Evolutionary conservation across 1,139 yeast species (phyloP), one percentile per base, ranked within the genome.

Genomic region (Wickerhamomyces sp.): DNA sequence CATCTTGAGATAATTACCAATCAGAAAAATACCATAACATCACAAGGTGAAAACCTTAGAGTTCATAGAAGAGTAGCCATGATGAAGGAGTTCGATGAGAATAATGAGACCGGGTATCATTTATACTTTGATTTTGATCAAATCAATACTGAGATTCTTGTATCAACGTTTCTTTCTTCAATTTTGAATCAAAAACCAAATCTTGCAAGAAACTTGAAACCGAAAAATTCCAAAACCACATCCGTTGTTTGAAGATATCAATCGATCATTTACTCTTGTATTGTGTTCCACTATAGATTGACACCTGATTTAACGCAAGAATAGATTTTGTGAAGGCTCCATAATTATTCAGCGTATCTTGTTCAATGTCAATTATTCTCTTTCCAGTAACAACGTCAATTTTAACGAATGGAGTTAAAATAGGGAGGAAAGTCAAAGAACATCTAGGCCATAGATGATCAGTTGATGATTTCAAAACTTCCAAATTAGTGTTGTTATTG

Each of bases 371-470:
- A 26, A 63, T 53, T 5, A 60, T 52, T 30, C 66, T 46, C 25
- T 44, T 47, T 2, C 46, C 50, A 16, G 61, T 60, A 2, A 60
- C 62, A 4, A 64, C 61, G 37, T 66, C 65, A 11, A 51, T 39
- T 31, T 55, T 60, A 2, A 59, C 59, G 5, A 47, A 37, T 1
- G 63, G 54, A 0, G 62, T 49, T n/a, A 64, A 13, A 1, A 64
- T 38, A 1, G 69, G 69, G 16, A 64, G 36, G 20, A 57, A 46
- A 1, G 65, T 59, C 2, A 61, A 42, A 9, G 57, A 41, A 37
- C 69, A 64, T 21, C 64, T 48, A 21, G 52, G 55, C 68, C 68
- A 64, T 12, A 28, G 23, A 34, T 57, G 59, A 3, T 52, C 56
- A 16, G 52, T 48, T 8, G 40, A 42, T 0, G 68, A 61, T 2